Evolutionary conservation across 768 basidiomycete species (phyloP).

Genomic region (Tricholomella constricta): DNA sequence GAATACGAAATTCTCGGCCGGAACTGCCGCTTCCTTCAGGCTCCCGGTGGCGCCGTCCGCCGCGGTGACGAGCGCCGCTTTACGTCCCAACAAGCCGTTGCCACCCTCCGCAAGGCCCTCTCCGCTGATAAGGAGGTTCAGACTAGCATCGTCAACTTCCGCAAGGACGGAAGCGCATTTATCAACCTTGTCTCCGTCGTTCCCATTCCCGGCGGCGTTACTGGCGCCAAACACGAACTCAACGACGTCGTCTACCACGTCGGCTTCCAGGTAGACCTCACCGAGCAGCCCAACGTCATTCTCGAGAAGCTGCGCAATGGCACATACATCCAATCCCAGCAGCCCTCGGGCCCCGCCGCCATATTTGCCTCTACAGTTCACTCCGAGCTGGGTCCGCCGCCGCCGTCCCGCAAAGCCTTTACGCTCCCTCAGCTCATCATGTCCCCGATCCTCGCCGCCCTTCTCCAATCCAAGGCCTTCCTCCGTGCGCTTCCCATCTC

Average conservation of each 20-base stretch:
- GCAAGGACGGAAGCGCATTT: constrained; percentile 82
- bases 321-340: constrained; percentile 58
- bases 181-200: constrained; percentile 92
- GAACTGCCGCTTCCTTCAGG: constrained; percentile 91
- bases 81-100: constrained; percentile 63
- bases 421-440: constrained; percentile 49
- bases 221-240: constrained; percentile 49
- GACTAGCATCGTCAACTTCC: constrained; percentile 84
- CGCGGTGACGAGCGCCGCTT: constrained; percentile 50
- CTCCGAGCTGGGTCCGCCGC: constrained; percentile 34
- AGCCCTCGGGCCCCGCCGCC: constrained; percentile 2
- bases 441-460: constrained; percentile 51
- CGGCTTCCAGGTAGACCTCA: constrained; percentile 95
- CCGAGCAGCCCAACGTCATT: constrained; percentile 83
- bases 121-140: constrained; percentile 85
- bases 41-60: constrained; percentile 54
- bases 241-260: constrained; percentile 84
- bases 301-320: constrained; percentile 79
- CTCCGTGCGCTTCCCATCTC: constrained; percentile 48
- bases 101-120: constrained; percentile 64
- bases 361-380: too few species aligned
- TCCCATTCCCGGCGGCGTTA: constrained; percentile 71
- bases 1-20: constrained; percentile 80
- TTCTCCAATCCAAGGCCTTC: constrained; percentile 50
- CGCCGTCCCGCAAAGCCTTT: constrained; percentile 45